phyloP scores from a whole-genome alignment of 495 filamentous ascomycete genomes.

The Clohesyomyces aquaticus region DNA sequence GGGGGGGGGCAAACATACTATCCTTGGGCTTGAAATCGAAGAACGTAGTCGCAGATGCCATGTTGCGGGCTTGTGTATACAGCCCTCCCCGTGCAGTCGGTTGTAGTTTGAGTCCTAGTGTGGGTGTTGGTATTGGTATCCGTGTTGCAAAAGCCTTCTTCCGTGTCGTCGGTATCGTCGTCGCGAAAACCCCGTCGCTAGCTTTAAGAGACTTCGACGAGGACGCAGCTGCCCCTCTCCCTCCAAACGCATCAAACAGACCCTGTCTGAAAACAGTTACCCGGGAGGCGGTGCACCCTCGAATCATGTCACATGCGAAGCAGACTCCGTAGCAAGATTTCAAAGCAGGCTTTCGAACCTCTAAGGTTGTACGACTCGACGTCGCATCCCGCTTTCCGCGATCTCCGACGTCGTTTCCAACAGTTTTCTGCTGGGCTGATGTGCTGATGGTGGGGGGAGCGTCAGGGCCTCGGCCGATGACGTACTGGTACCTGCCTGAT shows the following conservation, averaged over 20 bases:
- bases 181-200: neutral
- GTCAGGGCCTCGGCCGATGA: too few species aligned
- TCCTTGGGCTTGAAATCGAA: slow-evolving; percentile 84
- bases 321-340: neutral
- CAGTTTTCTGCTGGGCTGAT: too few species aligned
- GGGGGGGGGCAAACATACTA: slow-evolving; percentile 41
- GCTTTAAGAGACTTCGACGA: too few species aligned
- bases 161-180: neutral
- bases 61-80: slow-evolving; percentile 50
- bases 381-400: too few species aligned
- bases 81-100: neutral
- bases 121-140: neutral
- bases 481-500: too few species aligned
- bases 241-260: too few species aligned
- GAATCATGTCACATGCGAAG: slow-evolving; percentile 9
- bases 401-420: too few species aligned
- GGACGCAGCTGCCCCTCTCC: too few species aligned
- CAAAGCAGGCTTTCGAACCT: neutral
- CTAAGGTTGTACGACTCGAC: slow-evolving; percentile 9
- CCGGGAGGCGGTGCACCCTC: slow-evolving; percentile 1
- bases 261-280: neutral
- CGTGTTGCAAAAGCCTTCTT: neutral
- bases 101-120: neutral
- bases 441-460: too few species aligned
- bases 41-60: slow-evolving; percentile 87